Evolutionary conservation across 2,329 filamentous ascomycete genomes (phyloP), one percentile per base, ranked within the genome.

Genomic region (Calonectria pseudoturangicola): DNA sequence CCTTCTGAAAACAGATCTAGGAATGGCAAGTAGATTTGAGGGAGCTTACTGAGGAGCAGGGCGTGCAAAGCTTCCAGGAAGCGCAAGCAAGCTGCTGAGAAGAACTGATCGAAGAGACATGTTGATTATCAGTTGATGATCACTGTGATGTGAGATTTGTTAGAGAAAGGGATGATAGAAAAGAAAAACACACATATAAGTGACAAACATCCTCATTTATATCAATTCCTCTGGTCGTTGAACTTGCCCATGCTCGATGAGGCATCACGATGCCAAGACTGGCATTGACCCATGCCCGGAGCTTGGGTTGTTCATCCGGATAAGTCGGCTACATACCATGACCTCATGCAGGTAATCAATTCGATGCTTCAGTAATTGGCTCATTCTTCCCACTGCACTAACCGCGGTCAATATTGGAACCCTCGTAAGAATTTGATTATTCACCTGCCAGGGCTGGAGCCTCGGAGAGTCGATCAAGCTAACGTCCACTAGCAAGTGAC

Each of bases 321-420:
- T 66, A 66, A 51, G 6, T 51, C 63, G 63, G 63, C 63, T 33
- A 43, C 63, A 18, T 5, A 13, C 21, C 16, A 28, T 43, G 45
- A 43, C 63, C 63, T 51, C 63, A 66, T 66, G 63, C 45, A 66
- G 30, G 63, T 27, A 54, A 28, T 66, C 30, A 51, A 63, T 63
- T 63, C 12, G 58, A 47, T 16, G 58, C 39, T 3, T 33, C 39
- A 30, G 25, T 43, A 63, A 63, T 63, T 47, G 39, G 27, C 58
- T 47, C 58, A n/a, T 33, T 10, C 18, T 33, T 47, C 58, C 39
- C 16, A 5, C 13, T 63, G 41, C 33, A 41, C n/a, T 12, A 21
- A 33, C 27, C 21, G 54, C 5, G 54, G 33, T 41, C 39, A 13
- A 18, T 21, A 27, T 60, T 39, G 15, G 30, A 25, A 25, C 3